Percentiles rank a stretch among this genome's conserved stretches.
These are phyloP conservation scores for Gaeumannomyces sp. DNA, from an alignment of 2,329 filamentous ascomycete species.

Conservation along the genomic window DNA sequence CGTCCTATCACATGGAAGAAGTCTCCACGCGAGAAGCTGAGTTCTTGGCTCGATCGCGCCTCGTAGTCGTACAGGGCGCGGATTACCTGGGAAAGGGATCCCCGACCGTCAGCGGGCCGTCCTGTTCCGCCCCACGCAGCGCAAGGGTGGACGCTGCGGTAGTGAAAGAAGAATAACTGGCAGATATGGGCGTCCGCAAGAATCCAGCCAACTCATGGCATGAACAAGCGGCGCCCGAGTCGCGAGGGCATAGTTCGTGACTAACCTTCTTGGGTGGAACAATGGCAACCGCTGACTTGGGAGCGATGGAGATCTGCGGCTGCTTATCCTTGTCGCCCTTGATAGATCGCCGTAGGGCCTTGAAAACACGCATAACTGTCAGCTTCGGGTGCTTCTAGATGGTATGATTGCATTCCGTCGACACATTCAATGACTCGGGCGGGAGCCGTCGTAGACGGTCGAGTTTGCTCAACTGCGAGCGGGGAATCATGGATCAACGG, in stretches of 20 bases:
- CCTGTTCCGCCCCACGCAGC: background rate
- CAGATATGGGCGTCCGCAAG: background rate
- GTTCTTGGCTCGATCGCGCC: slow-evolving; percentile 67
- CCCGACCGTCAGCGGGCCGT: background rate
- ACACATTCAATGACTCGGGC: background rate
- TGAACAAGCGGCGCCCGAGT: background rate
- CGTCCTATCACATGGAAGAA: slow-evolving; percentile 97
- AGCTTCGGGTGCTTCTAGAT: slow-evolving; percentile 22
- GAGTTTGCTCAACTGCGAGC: background rate
- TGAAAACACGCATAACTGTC: slow-evolving; percentile 38
- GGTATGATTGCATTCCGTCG: background rate
- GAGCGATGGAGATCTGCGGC: slow-evolving; percentile 68
- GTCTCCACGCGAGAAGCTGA: slow-evolving; percentile 90
- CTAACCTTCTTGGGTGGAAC: slow-evolving; percentile 87
- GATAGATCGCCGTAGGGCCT: slow-evolving; percentile 81
- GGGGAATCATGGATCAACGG: background rate
- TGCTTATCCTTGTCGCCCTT: slow-evolving; percentile 80
- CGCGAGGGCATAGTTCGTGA: slow-evolving; percentile 17
- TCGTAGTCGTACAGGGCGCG: slow-evolving; percentile 92
- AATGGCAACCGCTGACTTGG: slow-evolving; percentile 83
- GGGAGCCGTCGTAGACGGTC: background rate
- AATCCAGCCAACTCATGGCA: background rate
- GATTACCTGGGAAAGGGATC: slow-evolving; percentile 63
- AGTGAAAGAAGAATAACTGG: background rate
- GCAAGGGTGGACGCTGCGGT: background rate